These are phyloP conservation scores for Vaccinium corymbosum DNA, from an alignment of 148 eudicot genomes.

Conservation along the genomic window DNA sequence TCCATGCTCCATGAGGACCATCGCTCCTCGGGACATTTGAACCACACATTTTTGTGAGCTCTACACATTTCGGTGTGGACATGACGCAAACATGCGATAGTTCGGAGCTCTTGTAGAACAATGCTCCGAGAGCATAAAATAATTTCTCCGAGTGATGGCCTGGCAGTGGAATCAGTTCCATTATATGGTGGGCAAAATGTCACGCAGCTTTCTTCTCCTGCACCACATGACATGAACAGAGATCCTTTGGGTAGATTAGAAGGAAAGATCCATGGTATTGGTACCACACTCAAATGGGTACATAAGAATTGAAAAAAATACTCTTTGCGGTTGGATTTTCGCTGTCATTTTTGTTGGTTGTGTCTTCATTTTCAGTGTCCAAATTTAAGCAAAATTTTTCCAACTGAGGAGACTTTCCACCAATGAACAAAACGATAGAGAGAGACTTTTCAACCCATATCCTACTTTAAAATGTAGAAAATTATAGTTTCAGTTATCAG, in stretches of 20 bases:
- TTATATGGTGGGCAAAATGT: background rate
- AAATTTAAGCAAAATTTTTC: background rate
- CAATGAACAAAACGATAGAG: background rate
- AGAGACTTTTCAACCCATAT: background rate
- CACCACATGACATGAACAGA: background rate
- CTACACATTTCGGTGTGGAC: too few relatives aligned
- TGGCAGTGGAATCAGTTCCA: background rate
- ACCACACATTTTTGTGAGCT: too few relatives aligned
- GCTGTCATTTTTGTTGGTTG: slow-evolving; percentile 16
- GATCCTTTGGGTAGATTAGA: slow-evolving; percentile 6
- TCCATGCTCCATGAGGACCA: too few relatives aligned
- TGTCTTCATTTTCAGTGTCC: slow-evolving; percentile 13
- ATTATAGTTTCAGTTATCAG: too few relatives aligned
- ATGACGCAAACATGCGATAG: too few relatives aligned
- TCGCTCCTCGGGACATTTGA: background rate
- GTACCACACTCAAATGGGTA: background rate
- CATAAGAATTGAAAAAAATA: background rate
- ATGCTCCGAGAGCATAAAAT: too few relatives aligned
- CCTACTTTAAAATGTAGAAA: too few relatives aligned
- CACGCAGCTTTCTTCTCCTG: background rate
- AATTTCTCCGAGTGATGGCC: background rate
- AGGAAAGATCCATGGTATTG: background rate
- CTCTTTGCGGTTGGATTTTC: background rate
- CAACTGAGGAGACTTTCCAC: slow-evolving; percentile 3
- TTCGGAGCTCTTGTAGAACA: too few relatives aligned